Percentiles rank a stretch among this genome's conserved stretches.
These are phyloP conservation scores for Phytopythium delawarense DNA, from an alignment of 352 stramenopile genomes.

Conservation along the genomic window DNA sequence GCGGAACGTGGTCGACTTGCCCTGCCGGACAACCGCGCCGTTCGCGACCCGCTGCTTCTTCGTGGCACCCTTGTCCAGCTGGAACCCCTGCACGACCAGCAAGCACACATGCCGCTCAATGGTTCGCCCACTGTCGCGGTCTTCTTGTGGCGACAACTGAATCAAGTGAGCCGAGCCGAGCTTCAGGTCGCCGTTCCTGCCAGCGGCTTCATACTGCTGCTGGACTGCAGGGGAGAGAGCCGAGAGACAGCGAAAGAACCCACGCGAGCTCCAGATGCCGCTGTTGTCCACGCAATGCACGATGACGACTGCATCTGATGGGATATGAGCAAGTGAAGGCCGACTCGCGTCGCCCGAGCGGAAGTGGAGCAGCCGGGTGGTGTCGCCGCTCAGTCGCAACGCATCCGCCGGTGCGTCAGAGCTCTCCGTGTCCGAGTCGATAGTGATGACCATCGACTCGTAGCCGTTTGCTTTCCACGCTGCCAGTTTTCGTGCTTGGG, in stretches of 20 bases:
- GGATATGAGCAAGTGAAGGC: constrained; percentile 20
- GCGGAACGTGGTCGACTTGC: constrained; percentile 63
- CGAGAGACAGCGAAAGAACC: constrained; percentile 70
- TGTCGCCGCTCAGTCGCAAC: constrained; percentile 2
- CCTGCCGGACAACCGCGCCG: constrained; percentile 33
- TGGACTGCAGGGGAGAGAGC: constrained; percentile 44
- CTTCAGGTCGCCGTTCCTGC: constrained; percentile 58
- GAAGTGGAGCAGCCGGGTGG: constrained; percentile 33
- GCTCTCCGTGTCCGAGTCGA: constrained; percentile 9
- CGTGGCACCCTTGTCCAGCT: constrained; percentile 19
- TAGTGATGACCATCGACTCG: constrained; percentile 34
- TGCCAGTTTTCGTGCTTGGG: constrained; percentile 43
- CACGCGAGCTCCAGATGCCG: constrained; percentile 61
- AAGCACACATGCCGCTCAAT: constrained; percentile 52
- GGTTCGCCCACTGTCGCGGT: not conserved
- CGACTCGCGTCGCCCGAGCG: constrained; percentile 56
- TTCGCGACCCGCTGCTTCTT: constrained; percentile 45
- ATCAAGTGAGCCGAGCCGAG: constrained; percentile 71
- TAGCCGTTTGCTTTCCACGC: constrained; percentile 66
- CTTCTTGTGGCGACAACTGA: constrained; percentile 19
- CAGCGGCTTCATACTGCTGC: constrained; percentile 57
- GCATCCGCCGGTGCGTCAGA: not conserved
- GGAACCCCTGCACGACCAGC: constrained; percentile 66
- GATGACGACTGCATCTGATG: constrained; percentile 32
- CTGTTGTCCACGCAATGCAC: constrained; percentile 79